phyloP scores from a whole-genome alignment of 2,329 filamentous ascomycete genomes.

The Dactylellina sp. region DNA sequence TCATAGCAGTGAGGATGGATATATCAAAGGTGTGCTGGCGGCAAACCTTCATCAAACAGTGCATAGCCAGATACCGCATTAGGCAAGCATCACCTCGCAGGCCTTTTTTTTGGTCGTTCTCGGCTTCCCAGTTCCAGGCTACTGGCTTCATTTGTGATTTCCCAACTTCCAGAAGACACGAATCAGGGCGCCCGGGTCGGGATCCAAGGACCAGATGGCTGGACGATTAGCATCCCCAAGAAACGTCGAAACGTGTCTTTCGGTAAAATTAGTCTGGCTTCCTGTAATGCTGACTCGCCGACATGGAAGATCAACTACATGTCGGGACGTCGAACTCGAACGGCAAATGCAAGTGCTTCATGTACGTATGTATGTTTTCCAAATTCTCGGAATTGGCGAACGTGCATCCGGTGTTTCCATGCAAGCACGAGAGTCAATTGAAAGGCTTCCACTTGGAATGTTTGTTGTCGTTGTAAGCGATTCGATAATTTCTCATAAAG shows the following conservation, averaged over 20 bases:
- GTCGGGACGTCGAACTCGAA: not conserved
- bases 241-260: not conserved
- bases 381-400: constrained; percentile 40
- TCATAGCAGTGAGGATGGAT: constrained; percentile 7
- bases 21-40: constrained; percentile 3
- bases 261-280: constrained; percentile 13
- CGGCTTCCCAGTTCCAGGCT: constrained; percentile 20
- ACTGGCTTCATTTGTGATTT: not conserved
- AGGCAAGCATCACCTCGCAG: constrained; percentile 6
- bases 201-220: constrained; percentile 29
- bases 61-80: constrained; percentile 25
- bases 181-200: not conserved
- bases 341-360: constrained; percentile 10
- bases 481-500: not conserved
- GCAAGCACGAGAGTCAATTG: no score
- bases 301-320: no score
- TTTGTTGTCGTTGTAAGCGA: not conserved
- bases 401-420: constrained; percentile 37
- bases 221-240: constrained; percentile 12
- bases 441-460: constrained; percentile 19
- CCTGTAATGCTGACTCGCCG: no score
- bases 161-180: not conserved
- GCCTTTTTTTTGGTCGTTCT: constrained; percentile 12
- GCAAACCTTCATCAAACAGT: constrained; percentile 21
- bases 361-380: constrained; percentile 30